A percentile compares a stretch with the other conserved stretches of the same genome.
phyloP scores from a whole-genome alignment of 2,329 filamentous ascomycete species.

The Blastomyces percursus region DNA sequence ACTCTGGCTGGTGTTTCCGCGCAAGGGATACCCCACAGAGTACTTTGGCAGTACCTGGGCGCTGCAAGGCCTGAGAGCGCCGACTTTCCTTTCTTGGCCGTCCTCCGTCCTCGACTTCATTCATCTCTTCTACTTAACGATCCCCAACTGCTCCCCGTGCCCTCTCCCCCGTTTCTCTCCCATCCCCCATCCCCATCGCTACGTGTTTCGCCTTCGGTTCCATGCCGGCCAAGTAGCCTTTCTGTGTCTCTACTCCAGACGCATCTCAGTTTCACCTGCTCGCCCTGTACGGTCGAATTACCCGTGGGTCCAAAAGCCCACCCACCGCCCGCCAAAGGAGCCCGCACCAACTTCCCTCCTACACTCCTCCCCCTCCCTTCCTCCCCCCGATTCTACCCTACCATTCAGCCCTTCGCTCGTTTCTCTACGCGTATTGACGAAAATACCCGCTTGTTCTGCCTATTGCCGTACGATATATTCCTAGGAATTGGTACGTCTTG shows the following conservation, averaged over 20 bases:
- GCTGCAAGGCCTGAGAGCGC: neutral
- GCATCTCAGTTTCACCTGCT: neutral
- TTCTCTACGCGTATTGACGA: neutral
- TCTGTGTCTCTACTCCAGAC: neutral
- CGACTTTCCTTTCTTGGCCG: neutral
- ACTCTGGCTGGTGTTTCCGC: neutral
- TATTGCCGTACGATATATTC: neutral
- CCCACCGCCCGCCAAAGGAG: neutral
- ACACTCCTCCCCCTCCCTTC: neutral
- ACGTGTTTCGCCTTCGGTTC: neutral
- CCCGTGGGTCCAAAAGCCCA: neutral
- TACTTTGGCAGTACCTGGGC: neutral
- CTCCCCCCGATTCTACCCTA: neutral
- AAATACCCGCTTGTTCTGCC: neutral
- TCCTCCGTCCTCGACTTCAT: neutral
- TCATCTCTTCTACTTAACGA: neutral
- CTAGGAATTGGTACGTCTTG: neutral
- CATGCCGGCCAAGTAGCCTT: neutral
- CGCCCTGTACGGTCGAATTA: neutral
- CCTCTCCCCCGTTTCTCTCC: neutral
- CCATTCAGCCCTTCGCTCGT: neutral
- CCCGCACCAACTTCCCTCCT: neutral
- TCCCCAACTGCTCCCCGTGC: too few species aligned
- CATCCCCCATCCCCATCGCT: neutral
- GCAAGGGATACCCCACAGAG: neutral